phyloP scores from a whole-genome alignment of 495 filamentous ascomycete species.

The Rusavskia elegans region DNA sequence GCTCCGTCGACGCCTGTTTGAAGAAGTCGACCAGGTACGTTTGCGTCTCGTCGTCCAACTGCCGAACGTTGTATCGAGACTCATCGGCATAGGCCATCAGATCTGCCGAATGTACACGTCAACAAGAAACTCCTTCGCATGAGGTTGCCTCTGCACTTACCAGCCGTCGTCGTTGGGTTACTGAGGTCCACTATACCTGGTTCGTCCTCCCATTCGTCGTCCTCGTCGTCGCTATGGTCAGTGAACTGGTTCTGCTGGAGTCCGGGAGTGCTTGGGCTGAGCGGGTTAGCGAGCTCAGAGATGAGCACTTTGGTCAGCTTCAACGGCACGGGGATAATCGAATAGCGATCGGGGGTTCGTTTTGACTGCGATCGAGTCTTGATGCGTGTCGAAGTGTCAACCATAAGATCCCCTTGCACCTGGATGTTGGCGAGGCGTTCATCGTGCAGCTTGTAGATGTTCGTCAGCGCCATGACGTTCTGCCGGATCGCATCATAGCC shows the following conservation, averaged over 20 bases:
- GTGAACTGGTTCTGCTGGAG: conserved; percentile 23
- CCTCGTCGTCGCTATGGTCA: conserved; percentile 49
- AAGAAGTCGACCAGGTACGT: conserved; percentile 73
- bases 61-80: conserved; percentile 23
- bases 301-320: conserved; percentile 95
- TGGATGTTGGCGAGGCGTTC: conserved; percentile 59
- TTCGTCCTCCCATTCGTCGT: conserved; percentile 90
- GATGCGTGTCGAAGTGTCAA: conserved; percentile 66
- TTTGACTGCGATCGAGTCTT: conserved; percentile 83
- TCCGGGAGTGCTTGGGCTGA: conserved; percentile 34
- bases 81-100: conserved; percentile 63
- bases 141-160: conserved; percentile 4
- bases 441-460: conserved; percentile 76
- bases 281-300: conserved; percentile 54
- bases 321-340: conserved; percentile 69
- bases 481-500: conserved; percentile 94
- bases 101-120: conserved; percentile 24
- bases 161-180: conserved; percentile 32
- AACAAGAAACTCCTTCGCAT: neutral
- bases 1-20: conserved; percentile 49
- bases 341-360: conserved; percentile 74
- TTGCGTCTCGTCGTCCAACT: conserved; percentile 86
- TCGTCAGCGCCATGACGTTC: conserved; percentile 85
- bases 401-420: conserved; percentile 84
- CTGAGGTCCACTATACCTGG: conserved; percentile 56